A percentile compares a stretch with the other conserved stretches of the same genome.
Evolutionary conservation across 768 basidiomycete species (phyloP).

Genomic region (Boletus subparvulus): DNA sequence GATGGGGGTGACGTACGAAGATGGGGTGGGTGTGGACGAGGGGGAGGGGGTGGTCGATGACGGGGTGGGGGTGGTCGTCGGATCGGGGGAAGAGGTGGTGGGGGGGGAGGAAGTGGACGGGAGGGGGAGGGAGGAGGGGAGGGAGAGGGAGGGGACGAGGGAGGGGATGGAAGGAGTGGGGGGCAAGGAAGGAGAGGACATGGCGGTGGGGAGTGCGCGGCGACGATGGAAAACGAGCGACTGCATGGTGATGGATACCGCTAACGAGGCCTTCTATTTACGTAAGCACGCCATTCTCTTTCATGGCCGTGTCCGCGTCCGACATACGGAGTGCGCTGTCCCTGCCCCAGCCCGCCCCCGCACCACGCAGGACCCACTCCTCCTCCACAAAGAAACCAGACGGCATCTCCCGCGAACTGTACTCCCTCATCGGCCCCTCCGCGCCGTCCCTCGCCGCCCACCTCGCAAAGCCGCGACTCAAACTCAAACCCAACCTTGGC

Average conservation of each 20-base stretch:
- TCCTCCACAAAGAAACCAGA: conserved; percentile 65
- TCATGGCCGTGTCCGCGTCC: conserved; percentile 69
- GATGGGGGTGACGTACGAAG: background rate
- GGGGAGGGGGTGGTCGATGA: background rate
- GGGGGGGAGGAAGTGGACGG: background rate
- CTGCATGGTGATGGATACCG: no score
- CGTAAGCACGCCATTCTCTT: background rate
- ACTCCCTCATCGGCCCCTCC: conserved; percentile 91
- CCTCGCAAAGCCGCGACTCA: conserved; percentile 77
- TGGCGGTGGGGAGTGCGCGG: no score
- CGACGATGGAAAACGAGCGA: no score
- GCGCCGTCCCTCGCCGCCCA: conserved; percentile 82
- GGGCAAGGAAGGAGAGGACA: background rate
- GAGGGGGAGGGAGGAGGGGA: background rate
- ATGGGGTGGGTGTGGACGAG: background rate
- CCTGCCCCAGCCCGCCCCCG: conserved; percentile 42
- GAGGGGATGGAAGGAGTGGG: no score
- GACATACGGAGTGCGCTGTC: conserved; percentile 86
- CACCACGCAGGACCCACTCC: conserved; percentile 42
- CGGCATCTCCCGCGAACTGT: conserved; percentile 91
- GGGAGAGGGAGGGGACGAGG: background rate
- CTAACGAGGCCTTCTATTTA: background rate
- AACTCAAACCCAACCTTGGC: conserved; percentile 80
- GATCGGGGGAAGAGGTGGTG: background rate
- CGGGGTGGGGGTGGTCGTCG: background rate